Percentiles rank a stretch among this genome's conserved stretches.
phyloP scores from a whole-genome alignment of 116 monocot species.

The Papilionanthe hybrid region DNA sequence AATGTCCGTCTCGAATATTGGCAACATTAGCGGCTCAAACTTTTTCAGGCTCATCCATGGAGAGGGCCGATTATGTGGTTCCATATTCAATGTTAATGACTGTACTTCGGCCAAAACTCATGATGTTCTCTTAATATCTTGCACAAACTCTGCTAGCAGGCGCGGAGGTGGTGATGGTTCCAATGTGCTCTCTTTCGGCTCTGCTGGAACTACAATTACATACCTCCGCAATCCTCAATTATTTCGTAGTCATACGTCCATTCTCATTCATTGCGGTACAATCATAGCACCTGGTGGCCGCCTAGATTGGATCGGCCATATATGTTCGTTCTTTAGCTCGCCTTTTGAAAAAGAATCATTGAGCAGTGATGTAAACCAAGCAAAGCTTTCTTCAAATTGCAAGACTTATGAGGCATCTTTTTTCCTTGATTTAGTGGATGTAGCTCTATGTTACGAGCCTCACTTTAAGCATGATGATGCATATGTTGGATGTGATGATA shows the following conservation, averaged over 20 bases:
- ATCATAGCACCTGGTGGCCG: conserved; percentile 87
- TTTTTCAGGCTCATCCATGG: conserved; percentile 76
- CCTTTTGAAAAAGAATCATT: conserved; percentile 21
- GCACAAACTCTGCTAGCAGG: conserved; percentile 43
- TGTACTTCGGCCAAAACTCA: conserved; percentile 17
- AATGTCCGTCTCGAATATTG: conserved; percentile 71
- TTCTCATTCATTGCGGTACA: conserved; percentile 62
- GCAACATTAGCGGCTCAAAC: conserved; percentile 44
- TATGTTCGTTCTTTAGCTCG: conserved; percentile 54
- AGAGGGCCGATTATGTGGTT: conserved; percentile 83
- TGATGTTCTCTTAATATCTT: conserved; percentile 71
- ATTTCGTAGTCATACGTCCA: conserved; percentile 46
- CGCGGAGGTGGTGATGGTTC: conserved; percentile 81
- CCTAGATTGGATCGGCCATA: conserved; percentile 76
- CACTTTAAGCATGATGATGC: conserved; percentile 20
- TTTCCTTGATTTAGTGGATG: conserved; percentile 83
- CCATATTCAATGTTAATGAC: conserved; percentile 24
- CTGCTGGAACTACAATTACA: conserved; percentile 58
- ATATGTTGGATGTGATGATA: conserved; percentile 12
- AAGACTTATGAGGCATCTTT: conserved; percentile 29
- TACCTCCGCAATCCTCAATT: conserved; percentile 45
- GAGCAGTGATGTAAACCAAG: conserved; percentile 11
- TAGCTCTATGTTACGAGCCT: conserved; percentile 88
- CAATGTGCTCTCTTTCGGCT: conserved; percentile 64
- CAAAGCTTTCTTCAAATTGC: conserved; percentile 14